Evolutionary conservation across 129 eudicot species (phyloP), one percentile per base, ranked within the genome.

Genomic region (Tagetes erecta): DNA sequence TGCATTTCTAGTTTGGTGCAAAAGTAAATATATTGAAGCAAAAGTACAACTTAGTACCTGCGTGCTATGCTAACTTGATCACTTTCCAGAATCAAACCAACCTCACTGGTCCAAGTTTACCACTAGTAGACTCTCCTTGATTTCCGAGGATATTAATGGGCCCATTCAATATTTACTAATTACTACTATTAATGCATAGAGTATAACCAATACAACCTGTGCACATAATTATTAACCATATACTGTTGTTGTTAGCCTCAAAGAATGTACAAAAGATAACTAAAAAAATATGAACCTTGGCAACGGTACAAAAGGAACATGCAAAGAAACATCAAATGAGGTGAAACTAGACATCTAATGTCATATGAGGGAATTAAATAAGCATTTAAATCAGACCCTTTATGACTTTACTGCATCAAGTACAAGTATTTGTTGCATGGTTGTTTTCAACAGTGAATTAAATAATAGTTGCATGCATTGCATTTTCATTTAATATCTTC

Each of bases 1-100:
- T 79, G 83, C 78, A 44, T 79, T 79, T 72, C 78, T 79, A 66
- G 74, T 67, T 71, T 64, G 52, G 63, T 79, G 74, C 59, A 79
- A 77, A 79, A 72, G 83, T 65, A 79, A 79, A 72, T 79, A 64
- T 55, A 79, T 40, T 55, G 64, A 55, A 27, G 74, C 78, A 72
- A 65, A 73, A 65, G 83, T 79, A 79, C 78, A 72, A 37, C 4
- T 72, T 55, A 35, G 70, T 55, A 72, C 83, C 73, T 52, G 42
- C 2, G 72, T 64, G 64, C 68, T 36, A 45, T 57, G 35, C 40
- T 57, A 68, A 57, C 75, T 68, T 58, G 60, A 79, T n/a, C 41
- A 8, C 31, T 35, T 66, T 67, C 72, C 78, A 2, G 74, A 57
- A 68, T 57, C 52, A 58, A 13, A 77, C 81, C 52, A 58, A 36